Evolutionary conservation across 2,329 filamentous ascomycete genomes (phyloP), one percentile per base, ranked within the genome.

Genomic region (Aspergillus sp.): DNA sequence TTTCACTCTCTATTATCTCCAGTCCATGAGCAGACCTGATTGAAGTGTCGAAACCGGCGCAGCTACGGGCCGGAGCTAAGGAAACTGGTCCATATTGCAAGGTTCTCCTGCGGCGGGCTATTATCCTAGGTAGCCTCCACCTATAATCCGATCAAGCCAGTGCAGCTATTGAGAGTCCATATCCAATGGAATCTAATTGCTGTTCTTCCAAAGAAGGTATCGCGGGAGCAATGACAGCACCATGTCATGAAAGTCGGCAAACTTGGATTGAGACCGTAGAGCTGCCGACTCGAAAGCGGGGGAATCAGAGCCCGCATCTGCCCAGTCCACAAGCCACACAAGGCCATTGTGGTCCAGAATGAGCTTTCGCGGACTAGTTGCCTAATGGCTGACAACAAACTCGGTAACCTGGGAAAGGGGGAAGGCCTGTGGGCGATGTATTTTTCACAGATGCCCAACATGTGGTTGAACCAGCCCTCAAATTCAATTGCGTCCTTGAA

Each of bases 391-490:
- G 9, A 29, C 7, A 29, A 29, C 25, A 29, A 29, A 10, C 25
- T 29, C 3, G 25, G 25, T 29, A 29, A 29, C 1, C 11, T 29
- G 9, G n/a, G n/a, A 29, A 29, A 10, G 25, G 25, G 5, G 25
- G 25, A 9, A 29, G 9, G 25, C 11, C 25, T 29, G 3, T 7
- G 2, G 25, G 25, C 25, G 25, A 7, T 29, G 25, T 29, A 29
- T 6, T 11, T 6, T 29, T 29, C 11, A 29, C 25, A 29, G 25
- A 29, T 29, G 10, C 58, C 53, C 17, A 67, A 55, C 45, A 65
- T 67, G 50, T 64, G 63, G 36, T 67, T 64, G 41, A 66, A 65
- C 62, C 57, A 64, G 20, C 13, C 55, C 44, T 64, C 57, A 16
- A 63, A 31, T 52, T 63, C 54, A 41, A 52, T 20, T 38, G 23